Evolutionary conservation across 225 moss, liverwort and hornwort species (phyloP), one percentile per base, ranked within the genome.

Genomic region (Pseudoscleropodium purum): DNA sequence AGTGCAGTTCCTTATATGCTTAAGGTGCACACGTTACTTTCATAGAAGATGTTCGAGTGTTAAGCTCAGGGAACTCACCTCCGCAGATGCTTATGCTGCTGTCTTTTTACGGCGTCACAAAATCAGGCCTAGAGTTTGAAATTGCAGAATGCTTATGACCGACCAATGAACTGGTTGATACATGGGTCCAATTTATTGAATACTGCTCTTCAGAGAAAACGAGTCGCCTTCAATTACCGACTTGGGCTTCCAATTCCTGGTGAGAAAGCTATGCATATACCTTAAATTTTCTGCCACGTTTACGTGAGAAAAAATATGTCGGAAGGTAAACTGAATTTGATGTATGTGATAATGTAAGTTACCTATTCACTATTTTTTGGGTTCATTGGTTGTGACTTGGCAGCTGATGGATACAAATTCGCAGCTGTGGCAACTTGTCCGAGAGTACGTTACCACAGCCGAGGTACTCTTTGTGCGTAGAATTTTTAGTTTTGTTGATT

Each of bases 401-500:
- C 93, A 97, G 96, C 91, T 98, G 92, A 95, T 96, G 96, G 96
- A 98, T 89, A 98, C 96, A 73, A 98, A 96, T 76, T 93, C 96
- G 75, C 97, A 98, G 91, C 93, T 98, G 85, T 98, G 97, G 97
- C 96, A 96, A 87, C 96, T 98, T 68, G 96, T 98, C 85, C 96
- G 96, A 88, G 97, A 96, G 79, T 98, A 96, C 91, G 96, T 98
- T 70, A 93, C 94, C 37, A 94, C 95, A 83, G 96, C 97, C 70
- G 96, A 98, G 95, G 97, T 97, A 93, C 69, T 61, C 69, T 88
- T 85, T 61, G 39, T 43, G 49, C 52, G 18, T 61, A 60, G 64
- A 23, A 86, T 78, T 64, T 74, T 39, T 54, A n/a, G 68, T 66
- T 57, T 73, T 60, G 7, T 85, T 49, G 25, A 43, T 41, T 47